Percentiles rank a stretch among this genome's conserved stretches.
Conservation (phyloP, 306 rosid genomes). For the Luffa aegyptiaca region DNA sequence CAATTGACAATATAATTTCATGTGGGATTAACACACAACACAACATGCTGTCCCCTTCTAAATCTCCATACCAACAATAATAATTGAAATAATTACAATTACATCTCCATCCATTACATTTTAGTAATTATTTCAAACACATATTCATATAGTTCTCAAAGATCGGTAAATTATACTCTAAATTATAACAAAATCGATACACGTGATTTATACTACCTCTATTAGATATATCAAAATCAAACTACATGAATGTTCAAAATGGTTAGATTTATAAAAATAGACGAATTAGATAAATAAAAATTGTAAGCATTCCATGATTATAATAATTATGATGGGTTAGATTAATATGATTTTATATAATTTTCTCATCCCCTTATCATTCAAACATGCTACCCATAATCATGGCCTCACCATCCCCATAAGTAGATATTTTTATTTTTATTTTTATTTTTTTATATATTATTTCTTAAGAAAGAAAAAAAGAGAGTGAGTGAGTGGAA, state of each 20-base stretch:
- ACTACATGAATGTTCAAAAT: background rate
- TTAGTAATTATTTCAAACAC: background rate
- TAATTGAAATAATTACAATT: background rate
- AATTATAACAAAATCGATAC: too few relatives aligned
- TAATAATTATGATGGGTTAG: background rate
- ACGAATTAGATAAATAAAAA: background rate
- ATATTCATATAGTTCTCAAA: too few relatives aligned
- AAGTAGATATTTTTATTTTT: background rate
- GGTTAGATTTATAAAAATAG: background rate
- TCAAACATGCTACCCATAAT: slow-evolving; percentile 12
- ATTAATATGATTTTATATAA: background rate
- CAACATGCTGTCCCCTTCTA: background rate
- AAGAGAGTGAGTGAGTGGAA: background rate
- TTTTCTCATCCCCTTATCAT: background rate
- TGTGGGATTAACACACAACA: slow-evolving; percentile 1
- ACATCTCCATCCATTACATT: background rate
- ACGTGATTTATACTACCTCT: too few relatives aligned
- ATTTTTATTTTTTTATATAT: background rate
- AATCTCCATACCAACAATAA: background rate
- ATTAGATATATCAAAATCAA: too few relatives aligned
- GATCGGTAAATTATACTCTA: too few relatives aligned
- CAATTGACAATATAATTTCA: background rate
- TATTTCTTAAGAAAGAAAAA: background rate
- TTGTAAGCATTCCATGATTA: background rate
- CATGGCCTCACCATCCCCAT: slow-evolving; percentile 4